These are phyloP conservation scores for Uronychia setigera DNA, from an alignment of 73 alveolate species.

Conservation along the genomic window DNA sequence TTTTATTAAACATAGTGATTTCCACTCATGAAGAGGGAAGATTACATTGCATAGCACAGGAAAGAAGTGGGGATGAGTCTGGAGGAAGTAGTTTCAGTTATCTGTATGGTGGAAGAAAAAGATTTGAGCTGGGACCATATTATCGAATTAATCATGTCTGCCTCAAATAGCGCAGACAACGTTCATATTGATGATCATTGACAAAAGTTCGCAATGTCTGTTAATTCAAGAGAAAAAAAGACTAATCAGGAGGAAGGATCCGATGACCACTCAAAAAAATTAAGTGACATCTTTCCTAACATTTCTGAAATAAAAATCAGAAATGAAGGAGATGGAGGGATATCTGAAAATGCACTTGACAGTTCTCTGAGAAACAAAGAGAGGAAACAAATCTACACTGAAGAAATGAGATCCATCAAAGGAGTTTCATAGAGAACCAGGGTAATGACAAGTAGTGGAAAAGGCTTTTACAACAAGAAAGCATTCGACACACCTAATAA, in stretches of 20 bases:
- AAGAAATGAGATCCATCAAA: no score
- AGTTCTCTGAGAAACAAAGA: no score
- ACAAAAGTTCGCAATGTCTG: background rate
- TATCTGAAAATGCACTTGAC: background rate
- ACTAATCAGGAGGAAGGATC: background rate
- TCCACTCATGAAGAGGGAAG: background rate
- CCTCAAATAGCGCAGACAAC: background rate
- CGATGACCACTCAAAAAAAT: no score
- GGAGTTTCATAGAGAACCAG: no score
- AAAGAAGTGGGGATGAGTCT: background rate
- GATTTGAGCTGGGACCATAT: background rate
- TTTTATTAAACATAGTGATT: background rate
- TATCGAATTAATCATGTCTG: background rate
- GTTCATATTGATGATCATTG: background rate
- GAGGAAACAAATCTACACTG: no score
- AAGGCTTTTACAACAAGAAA: no score
- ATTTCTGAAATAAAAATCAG: background rate
- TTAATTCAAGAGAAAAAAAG: background rate
- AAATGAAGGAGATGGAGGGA: background rate
- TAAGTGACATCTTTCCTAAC: no score
- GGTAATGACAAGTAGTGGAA: no score
- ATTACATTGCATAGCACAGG: background rate
- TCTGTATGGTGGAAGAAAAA: background rate
- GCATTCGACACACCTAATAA: no score
- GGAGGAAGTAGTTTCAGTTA: background rate